Base-by-base conservation (phyloP, 306 rosid genomes). In the Glycine tomentella region DNA sequence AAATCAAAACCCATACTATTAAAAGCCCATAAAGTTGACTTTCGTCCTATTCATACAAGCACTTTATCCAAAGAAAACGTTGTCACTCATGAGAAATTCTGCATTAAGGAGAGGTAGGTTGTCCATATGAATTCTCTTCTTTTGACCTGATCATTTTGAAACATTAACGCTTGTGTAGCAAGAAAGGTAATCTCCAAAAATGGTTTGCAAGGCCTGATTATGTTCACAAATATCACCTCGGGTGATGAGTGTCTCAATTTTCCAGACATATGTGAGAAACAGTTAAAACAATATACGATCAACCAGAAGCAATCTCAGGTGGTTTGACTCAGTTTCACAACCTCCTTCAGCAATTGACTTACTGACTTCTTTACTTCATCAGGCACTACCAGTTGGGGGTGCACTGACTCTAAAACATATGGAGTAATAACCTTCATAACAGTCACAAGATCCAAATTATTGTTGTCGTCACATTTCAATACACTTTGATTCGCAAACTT, bases 261-360 rank as follows among this genome's bases (percentile, higher is more conserved):
- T 64, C 10, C 25, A 10, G 2, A 65, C 40, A 55, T 62, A 8
- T 56, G 73, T n/a, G 42, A 34, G 58, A 55, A 38, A 45, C 46
- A 11, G 72, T 40, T 49, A 49, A 0, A 49, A 49, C 53, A 49
- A 49, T 11, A 11, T 49, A 11, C 1, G 63, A 40, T 67, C 74
- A 80, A 82, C 83, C 11, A 46, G 45, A 49, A 48, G 64, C 44
- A 55, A 12, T 78, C 52, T 80, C 79, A 72, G 63, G 75, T 45
- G 46, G 86, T 87, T 76, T 76, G 59, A 75, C 95, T 91, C 76
- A 89, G 87, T 77, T 87, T 89, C 87, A 91, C 51, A 74, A 84
- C 72, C 85, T 93, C 94, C 53, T 90, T 85, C 55, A 93, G 87
- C 88, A 93, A 72, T 66, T 84, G 87, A 78, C 85, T 75, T 17